These are phyloP conservation scores for Magnaporthales sp. DNA, from an alignment of 2,329 filamentous ascomycete genomes.

Conservation along the genomic window DNA sequence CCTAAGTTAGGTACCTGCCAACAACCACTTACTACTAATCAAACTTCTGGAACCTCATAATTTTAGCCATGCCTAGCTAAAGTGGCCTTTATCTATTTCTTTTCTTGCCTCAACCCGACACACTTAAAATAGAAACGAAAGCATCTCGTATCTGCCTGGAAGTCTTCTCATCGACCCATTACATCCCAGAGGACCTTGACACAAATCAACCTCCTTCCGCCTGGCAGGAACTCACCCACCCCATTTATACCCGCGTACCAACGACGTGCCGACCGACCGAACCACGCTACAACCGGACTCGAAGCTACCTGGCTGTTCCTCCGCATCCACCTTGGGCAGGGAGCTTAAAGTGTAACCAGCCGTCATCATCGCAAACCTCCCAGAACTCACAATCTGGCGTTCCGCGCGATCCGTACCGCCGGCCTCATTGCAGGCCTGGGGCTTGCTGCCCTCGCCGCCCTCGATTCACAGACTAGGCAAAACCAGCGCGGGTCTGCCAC, in stretches of 20 bases:
- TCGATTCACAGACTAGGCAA: slow-evolving; percentile 33
- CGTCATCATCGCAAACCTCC: not conserved
- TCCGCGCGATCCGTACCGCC: slow-evolving; percentile 42
- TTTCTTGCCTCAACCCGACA: not conserved
- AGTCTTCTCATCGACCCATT: not conserved
- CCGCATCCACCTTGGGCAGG: not conserved
- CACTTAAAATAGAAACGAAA: not conserved
- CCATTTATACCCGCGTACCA: not conserved
- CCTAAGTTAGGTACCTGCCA: not conserved
- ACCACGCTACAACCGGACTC: not conserved
- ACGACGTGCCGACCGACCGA: not conserved
- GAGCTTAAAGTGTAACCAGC: not conserved
- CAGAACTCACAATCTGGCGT: slow-evolving; percentile 38
- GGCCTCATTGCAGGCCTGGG: slow-evolving; percentile 51
- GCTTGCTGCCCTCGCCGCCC: slow-evolving; percentile 46
- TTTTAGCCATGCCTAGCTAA: not conserved
- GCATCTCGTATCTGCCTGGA: not conserved
- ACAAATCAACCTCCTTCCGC: not conserved
- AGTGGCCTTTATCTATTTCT: not conserved
- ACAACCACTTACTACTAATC: not conserved
- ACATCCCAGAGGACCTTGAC: not conserved
- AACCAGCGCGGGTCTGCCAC: slow-evolving; percentile 15
- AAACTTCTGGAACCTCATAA: not conserved
- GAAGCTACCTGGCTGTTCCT: not conserved
- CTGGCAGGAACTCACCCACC: not conserved